Conservation (phyloP, 257 asterid species). For the Ophiorrhiza pumila region DNA sequence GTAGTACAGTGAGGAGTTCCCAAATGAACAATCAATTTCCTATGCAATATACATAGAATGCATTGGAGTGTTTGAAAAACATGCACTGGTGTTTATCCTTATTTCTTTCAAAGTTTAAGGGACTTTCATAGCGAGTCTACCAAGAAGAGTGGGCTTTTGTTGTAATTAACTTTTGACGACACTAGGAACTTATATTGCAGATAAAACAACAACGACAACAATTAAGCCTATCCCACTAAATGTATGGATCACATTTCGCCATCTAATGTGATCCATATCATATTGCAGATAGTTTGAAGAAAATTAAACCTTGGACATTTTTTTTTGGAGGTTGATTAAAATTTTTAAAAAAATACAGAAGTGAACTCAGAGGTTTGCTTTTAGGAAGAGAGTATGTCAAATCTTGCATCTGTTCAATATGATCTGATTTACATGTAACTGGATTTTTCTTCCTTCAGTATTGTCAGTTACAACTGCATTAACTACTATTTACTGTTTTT, state of each 20-base stretch:
- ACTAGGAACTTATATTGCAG: neutral
- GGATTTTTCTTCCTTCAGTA: neutral
- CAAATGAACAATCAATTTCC: too few relatives aligned
- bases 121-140: neutral
- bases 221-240: too few relatives aligned
- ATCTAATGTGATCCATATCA: too few relatives aligned
- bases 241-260: too few relatives aligned
- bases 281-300: neutral
- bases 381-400: neutral
- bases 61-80: neutral
- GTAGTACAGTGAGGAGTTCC: too few relatives aligned
- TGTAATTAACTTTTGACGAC: neutral
- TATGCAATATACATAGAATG: too few relatives aligned
- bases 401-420: neutral
- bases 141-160: neutral
- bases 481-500: neutral
- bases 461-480: neutral
- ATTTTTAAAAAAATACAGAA: neutral
- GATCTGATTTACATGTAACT: neutral
- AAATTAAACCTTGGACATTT: neutral
- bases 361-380: neutral
- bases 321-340: neutral
- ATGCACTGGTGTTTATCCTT: neutral
- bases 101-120: neutral
- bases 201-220: too few relatives aligned